Evolutionary conservation across 2,329 filamentous ascomycete genomes (phyloP), one percentile per base, ranked within the genome.

Genomic region (Scopulariopsis brevicaulis): DNA sequence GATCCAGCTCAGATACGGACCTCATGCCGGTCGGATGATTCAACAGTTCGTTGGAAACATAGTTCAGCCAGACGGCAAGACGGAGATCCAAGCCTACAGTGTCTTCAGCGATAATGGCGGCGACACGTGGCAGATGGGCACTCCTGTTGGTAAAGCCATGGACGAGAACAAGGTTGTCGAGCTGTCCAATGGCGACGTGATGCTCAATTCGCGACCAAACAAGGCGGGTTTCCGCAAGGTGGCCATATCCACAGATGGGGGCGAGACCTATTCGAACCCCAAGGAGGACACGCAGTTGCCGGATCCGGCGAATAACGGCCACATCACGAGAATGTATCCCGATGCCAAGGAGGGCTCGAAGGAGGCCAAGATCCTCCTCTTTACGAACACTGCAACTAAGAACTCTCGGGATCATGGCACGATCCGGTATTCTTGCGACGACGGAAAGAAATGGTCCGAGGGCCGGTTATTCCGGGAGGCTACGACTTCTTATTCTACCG

Each of bases 151-250:
- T 4, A 50, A 7, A 2, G 54, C 37, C 2, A 56, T 56, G 54
- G 54, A 56, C 22, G 54, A 56, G 54, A 56, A 56, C 40, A 56
- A 56, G 40, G 54, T 56, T 3, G 54, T 56, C n/a, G 54, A 56
- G 37, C 40, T 56, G 22, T 56, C 54, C 10, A 56, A 56, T 20
- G 54, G 54, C 37, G 40, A 56, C 15, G 35, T 56, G 37, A 56
- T 56, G 54, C 54, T 56, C 34, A 56, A 56, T 20, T 56, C 54
- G 22, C 54, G 54, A 14, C 54, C 54, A 1, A 55, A 48, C 11
- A 34, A 22, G n/a, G 20, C 37, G 10, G 37, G 43, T 37, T 56
- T 2, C 15, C 54, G 54, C 22, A 56, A 48, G 22, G 37, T 56
- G 11, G 34, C 34, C 22, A 43, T 48, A 15, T 56, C 54, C 4